These are phyloP conservation scores for Starmerella apis DNA, from an alignment of 805 yeast genomes.

Conservation along the genomic window DNA sequence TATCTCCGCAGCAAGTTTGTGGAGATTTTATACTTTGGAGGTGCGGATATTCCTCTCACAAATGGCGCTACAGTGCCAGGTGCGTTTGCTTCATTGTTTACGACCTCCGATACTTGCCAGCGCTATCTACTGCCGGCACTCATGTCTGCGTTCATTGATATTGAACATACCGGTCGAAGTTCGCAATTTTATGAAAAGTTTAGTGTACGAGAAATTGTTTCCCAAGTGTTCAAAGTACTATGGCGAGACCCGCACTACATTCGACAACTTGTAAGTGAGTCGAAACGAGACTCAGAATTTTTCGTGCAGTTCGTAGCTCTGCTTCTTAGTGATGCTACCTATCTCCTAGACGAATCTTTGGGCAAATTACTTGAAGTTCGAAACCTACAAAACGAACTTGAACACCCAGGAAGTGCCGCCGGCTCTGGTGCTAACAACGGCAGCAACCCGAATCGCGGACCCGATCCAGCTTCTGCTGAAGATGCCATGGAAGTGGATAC, in stretches of 20 bases:
- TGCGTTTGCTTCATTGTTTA: constrained; percentile 56
- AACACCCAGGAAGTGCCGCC: neutral
- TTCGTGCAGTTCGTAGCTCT: constrained; percentile 83
- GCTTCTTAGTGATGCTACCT: constrained; percentile 89
- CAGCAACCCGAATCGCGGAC: neutral
- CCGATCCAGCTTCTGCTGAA: neutral
- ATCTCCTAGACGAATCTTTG: constrained; percentile 79
- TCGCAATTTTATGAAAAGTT: constrained; percentile 95
- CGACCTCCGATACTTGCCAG: constrained; percentile 49
- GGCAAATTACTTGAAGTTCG: constrained; percentile 71
- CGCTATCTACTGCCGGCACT: constrained; percentile 68
- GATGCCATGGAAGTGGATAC: neutral
- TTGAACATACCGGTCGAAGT: constrained; percentile 91
- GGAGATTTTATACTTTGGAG: constrained; percentile 68
- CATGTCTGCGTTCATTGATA: constrained; percentile 83
- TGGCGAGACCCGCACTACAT: constrained; percentile 69
- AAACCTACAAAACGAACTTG: constrained; percentile 53
- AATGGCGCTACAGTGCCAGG: constrained; percentile 39
- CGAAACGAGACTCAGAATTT: constrained; percentile 62
- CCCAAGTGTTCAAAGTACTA: constrained; percentile 67
- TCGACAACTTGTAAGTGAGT: constrained; percentile 55
- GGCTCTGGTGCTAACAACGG: neutral
- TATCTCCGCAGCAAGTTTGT: constrained; percentile 79
- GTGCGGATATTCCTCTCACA: constrained; percentile 40
- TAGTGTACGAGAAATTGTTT: constrained; percentile 77